Base-by-base conservation (phyloP, 2,329 filamentous ascomycete species). In the Nemania serpens region DNA sequence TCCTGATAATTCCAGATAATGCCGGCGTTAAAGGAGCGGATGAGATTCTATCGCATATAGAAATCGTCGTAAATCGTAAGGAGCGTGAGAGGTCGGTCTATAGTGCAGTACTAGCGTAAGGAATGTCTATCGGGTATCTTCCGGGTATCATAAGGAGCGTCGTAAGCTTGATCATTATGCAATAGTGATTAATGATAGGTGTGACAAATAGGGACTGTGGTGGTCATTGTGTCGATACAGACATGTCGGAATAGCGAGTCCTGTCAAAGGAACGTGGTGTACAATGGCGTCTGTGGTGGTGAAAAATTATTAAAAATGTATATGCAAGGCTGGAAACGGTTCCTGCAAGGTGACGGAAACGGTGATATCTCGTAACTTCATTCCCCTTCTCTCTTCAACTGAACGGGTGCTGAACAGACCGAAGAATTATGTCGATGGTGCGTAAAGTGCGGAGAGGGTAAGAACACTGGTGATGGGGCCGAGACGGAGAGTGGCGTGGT, bases 111-210 rank as follows among this genome's bases (percentile, higher is more conserved):
- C 69, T 69, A 71, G 69, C 58, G 68, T 66, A 80, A 79, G 76
- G 78, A 81, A 72, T 71, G 78, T 81, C 75, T 79, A 78, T 74
- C 70, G 73, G 75, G 76, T 77, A 78, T 77, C 79, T 74, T 72
- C 75, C 61, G 56, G 65, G 66, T 57, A 66, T 75, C 71, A 66
- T 74, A 74, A 77, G 74, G 76, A 77, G 70, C 59, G 75, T 72
- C 71, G 61, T 71, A 71, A 73, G 69, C 60, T 74, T 71, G 70
- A 65, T 71, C 63, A 73, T 70, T 72, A 68, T 68, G 65, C 68
- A 70, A 65, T 69, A 68, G 53, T 66, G 63, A 70, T 71, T 70
- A 71, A 66, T 55, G 63, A 66, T 64, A 61, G 61, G 11, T 72
- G 69, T 68, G 57, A 65, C 62, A 68, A 67, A 71, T 69, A 76